phyloP scores from a whole-genome alignment of 202 grass and related monocot species.

The Hordeum pubiflorum region DNA sequence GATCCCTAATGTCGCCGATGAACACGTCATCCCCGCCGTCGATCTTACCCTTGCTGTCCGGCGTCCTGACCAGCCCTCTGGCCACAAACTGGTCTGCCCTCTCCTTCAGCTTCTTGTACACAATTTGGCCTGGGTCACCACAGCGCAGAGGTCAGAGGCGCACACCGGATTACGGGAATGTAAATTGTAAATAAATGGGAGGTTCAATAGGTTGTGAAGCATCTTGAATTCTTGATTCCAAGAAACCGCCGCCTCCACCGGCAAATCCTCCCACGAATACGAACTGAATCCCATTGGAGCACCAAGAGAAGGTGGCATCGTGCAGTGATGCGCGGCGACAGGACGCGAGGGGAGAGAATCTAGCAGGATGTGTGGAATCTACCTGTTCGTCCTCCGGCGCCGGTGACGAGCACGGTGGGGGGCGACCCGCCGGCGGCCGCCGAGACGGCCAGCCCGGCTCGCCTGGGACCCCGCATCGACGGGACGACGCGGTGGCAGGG shows the following conservation, averaged over 20 bases:
- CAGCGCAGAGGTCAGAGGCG: background rate
- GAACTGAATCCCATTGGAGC: background rate
- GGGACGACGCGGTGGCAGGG: background rate
- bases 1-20: conserved; percentile 64
- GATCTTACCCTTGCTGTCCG: conserved; percentile 63
- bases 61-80: conserved; percentile 59
- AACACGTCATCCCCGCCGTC: conserved; percentile 51
- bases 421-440: conserved; percentile 37
- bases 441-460: conserved; percentile 19
- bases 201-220: background rate
- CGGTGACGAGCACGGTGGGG: conserved; percentile 68
- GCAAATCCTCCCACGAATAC: background rate
- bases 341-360: background rate
- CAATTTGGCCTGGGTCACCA: conserved; percentile 55
- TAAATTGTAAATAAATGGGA: background rate
- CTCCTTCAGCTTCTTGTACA: conserved; percentile 85
- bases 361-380: background rate
- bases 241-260: background rate
- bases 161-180: background rate
- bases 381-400: conserved; percentile 63
- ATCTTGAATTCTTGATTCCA: background rate
- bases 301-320: background rate
- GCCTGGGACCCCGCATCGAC: background rate
- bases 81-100: conserved; percentile 39
- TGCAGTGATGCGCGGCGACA: background rate